Conservation (phyloP, 164 flowering plant species). For the Berberis vulgaris region DNA sequence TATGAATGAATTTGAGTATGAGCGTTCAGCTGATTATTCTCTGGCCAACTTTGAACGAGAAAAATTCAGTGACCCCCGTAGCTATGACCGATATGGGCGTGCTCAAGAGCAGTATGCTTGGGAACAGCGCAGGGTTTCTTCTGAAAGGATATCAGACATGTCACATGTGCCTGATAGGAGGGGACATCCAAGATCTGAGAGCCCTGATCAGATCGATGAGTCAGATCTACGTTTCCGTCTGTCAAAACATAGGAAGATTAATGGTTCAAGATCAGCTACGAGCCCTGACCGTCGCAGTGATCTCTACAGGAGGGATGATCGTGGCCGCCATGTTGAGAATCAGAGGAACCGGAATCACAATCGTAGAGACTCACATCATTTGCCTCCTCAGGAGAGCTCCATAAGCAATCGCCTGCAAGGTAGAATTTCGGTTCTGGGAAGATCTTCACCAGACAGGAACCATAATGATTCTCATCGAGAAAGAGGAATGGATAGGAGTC, state of each 20-base stretch:
- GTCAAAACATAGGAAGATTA: constrained; percentile 49
- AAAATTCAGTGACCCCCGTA: constrained; percentile 26
- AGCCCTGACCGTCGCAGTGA: constrained; percentile 31
- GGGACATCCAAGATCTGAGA: constrained; percentile 26
- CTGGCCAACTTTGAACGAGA: constrained; percentile 39
- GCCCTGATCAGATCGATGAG: constrained; percentile 33
- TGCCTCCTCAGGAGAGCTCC: constrained; percentile 35
- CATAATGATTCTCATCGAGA: constrained; percentile 22
- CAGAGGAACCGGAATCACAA: constrained; percentile 22
- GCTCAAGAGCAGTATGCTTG: constrained; percentile 39
- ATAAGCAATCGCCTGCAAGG: constrained; percentile 56
- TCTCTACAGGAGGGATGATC: constrained; percentile 20
- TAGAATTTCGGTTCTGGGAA: constrained; percentile 49
- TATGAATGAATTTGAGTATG: constrained; percentile 33
- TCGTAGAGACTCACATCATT: constrained; percentile 30
- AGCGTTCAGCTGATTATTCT: constrained; percentile 33
- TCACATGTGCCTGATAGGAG: constrained; percentile 39
- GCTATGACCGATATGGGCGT: constrained; percentile 41
- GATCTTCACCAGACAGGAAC: constrained; percentile 25
- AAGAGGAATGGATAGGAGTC: constrained; percentile 39
- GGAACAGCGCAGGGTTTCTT: constrained; percentile 31
- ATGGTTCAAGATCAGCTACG: constrained; percentile 59
- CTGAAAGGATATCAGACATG: constrained; percentile 23
- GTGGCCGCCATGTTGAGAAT: constrained; percentile 28
- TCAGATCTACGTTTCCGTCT: constrained; percentile 62